These are phyloP conservation scores for Delitschia confertaspora DNA, from an alignment of 495 filamentous ascomycete species.

Conservation along the genomic window DNA sequence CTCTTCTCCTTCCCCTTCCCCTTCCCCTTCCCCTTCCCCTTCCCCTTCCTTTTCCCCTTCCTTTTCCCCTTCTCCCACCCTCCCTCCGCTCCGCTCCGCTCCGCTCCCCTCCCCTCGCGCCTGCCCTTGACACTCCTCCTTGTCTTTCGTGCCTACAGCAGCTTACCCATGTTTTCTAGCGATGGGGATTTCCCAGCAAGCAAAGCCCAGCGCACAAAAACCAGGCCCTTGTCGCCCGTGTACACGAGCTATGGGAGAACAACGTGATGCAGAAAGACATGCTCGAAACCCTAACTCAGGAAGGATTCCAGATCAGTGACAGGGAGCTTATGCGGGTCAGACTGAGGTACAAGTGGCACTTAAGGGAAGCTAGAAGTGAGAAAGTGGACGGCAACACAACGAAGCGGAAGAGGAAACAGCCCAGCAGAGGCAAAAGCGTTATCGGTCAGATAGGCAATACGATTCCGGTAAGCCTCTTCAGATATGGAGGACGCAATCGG, in stretches of 20 bases:
- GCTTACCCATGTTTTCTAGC: conserved; percentile 19
- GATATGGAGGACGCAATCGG: not conserved
- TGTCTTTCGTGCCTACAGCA: not conserved
- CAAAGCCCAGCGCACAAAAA: conserved; percentile 62
- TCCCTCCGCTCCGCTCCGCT: not conserved
- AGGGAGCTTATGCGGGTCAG: conserved; percentile 59
- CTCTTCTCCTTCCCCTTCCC: not conserved
- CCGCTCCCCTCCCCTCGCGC: not conserved
- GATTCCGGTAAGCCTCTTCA: conserved; percentile 1
- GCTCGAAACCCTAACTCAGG: conserved; percentile 56
- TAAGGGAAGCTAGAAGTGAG: conserved; percentile 38
- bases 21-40: not conserved
- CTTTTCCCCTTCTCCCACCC: not conserved
- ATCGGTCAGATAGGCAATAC: conserved; percentile 10
- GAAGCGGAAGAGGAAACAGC: not conserved
- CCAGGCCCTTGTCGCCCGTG: conserved; percentile 51
- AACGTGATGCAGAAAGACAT: conserved; percentile 65
- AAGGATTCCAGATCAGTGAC: conserved; percentile 64
- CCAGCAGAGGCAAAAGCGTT: too few relatives aligned
- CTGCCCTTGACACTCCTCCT: not conserved
- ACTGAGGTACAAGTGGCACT: conserved; percentile 52
- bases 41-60: not conserved
- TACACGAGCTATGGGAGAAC: conserved; percentile 67
- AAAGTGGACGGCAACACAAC: not conserved
- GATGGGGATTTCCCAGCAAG: conserved; percentile 71